Percentiles rank a stretch among this genome's conserved stretches.
phyloP scores from a whole-genome alignment of 1,284 basidiomycete species.

The Sanguinoderma infundibulare region DNA sequence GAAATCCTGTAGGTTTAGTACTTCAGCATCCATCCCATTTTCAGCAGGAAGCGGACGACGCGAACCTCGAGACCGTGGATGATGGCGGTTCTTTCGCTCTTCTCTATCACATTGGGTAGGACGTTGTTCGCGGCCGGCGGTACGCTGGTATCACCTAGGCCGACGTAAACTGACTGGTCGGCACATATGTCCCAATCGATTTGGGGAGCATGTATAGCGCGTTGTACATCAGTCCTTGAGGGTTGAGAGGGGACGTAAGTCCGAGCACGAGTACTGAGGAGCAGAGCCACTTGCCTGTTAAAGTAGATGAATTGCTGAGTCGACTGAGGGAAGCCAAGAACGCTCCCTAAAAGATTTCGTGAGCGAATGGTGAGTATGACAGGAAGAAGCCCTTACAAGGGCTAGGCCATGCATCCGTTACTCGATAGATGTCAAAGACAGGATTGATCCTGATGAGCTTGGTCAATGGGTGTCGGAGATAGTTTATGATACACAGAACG shows the following conservation, averaged over 20 bases:
- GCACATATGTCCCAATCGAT: constrained; percentile 54
- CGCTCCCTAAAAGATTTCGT: constrained; percentile 46
- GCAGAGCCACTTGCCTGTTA: constrained; percentile 43
- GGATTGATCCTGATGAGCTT: constrained; percentile 50
- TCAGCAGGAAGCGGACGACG: not conserved
- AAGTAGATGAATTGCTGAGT: constrained; percentile 54
- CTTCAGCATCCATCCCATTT: not conserved
- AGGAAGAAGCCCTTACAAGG: constrained; percentile 31
- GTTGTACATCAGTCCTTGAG: constrained; percentile 48
- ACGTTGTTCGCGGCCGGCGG: constrained; percentile 29
- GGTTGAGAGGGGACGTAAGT: not conserved
- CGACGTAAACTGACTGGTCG: not conserved
- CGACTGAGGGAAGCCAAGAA: constrained; percentile 56
- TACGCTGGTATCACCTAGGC: not conserved
- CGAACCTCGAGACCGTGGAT: constrained; percentile 32
- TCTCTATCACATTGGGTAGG: constrained; percentile 44
- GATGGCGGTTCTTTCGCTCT: constrained; percentile 42
- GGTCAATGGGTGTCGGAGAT: not conserved
- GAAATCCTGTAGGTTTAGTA: constrained; percentile 43
- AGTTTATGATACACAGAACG: constrained; percentile 18
- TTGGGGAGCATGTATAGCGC: constrained; percentile 65
- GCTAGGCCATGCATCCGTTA: constrained; percentile 40
- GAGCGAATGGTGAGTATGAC: constrained; percentile 24
- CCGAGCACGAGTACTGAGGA: constrained; percentile 26
- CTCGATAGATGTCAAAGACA: constrained; percentile 51